phyloP scores from a whole-genome alignment of 176 grass and related monocot genomes.

The Oropetium thomaeum region DNA sequence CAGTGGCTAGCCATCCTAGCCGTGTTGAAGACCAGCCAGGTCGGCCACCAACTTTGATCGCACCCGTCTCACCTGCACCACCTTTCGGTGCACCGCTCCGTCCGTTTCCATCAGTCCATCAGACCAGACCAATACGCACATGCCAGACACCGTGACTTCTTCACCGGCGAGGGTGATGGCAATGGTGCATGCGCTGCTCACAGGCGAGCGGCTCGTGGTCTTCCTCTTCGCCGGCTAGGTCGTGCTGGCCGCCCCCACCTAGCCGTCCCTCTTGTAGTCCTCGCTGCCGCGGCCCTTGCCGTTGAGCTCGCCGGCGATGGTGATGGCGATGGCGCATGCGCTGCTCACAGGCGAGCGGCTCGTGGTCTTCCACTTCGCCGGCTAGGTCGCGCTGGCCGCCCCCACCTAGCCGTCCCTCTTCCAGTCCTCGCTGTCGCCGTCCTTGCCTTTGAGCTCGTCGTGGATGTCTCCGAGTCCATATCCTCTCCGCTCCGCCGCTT shows the following conservation, averaged over 20 bases:
- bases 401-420: slow-evolving; percentile 59
- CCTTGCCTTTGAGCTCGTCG: slow-evolving; percentile 65
- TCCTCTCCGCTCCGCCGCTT: slow-evolving; percentile 42
- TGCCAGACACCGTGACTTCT: background rate
- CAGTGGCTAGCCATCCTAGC: background rate
- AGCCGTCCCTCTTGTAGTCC: slow-evolving; percentile 43
- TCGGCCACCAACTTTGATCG: slow-evolving; percentile 28
- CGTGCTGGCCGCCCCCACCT: slow-evolving; percentile 60
- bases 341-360: slow-evolving; percentile 68
- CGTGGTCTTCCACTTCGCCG: slow-evolving; percentile 81
- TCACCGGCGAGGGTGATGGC: too few relatives aligned
- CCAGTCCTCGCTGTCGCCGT: slow-evolving; percentile 43
- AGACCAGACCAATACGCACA: background rate
- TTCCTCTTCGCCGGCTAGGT: slow-evolving; percentile 80
- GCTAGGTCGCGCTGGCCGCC: slow-evolving; percentile 57
- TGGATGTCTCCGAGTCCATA: slow-evolving; percentile 30
- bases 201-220: slow-evolving; percentile 79
- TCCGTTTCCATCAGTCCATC: background rate
- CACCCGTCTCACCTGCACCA: background rate
- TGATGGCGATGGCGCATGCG: background rate
- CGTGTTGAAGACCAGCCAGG: background rate
- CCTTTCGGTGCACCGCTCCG: too few relatives aligned
- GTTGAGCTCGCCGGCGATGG: slow-evolving; percentile 76
- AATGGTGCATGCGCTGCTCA: slow-evolving; percentile 28
- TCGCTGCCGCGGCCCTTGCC: slow-evolving; percentile 46